phyloP scores from a whole-genome alignment of 306 rosid genomes.

The Inga laurina region DNA sequence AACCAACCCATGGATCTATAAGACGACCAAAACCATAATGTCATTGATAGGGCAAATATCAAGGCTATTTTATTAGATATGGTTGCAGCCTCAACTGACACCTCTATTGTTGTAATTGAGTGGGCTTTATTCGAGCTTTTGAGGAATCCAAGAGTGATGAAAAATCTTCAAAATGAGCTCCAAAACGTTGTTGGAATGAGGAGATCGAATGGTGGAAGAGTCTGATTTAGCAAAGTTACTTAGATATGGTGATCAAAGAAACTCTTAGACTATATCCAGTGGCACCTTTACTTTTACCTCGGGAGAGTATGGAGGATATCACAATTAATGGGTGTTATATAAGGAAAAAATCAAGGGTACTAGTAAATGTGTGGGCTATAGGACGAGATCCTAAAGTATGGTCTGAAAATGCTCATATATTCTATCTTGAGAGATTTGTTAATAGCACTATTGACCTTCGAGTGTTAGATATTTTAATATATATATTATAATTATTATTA shows the following conservation, averaged over 20 bases:
- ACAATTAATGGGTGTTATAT: slow-evolving; percentile 28
- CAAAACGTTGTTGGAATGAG: slow-evolving; percentile 6
- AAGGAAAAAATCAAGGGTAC: neutral
- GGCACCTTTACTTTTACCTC: slow-evolving; percentile 17
- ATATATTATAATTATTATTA: too few relatives aligned
- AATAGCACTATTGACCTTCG: neutral
- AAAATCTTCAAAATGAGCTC: slow-evolving; percentile 21
- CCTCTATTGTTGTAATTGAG: neutral
- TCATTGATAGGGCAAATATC: neutral
- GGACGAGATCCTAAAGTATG: slow-evolving; percentile 27
- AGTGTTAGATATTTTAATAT: too few relatives aligned
- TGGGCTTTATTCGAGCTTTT: slow-evolving; percentile 38
- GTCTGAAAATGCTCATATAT: slow-evolving; percentile 25
- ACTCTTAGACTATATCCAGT: slow-evolving; percentile 24
- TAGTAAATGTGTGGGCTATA: slow-evolving; percentile 23
- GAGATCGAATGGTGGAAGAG: slow-evolving; percentile 38
- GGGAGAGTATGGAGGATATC: slow-evolving; percentile 9
- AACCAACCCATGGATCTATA: neutral
- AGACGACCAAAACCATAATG: neutral
- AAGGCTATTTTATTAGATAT: slow-evolving; percentile 38
- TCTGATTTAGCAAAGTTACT: slow-evolving; percentile 16
- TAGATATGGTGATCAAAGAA: slow-evolving; percentile 37
- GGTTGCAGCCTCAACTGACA: slow-evolving; percentile 15
- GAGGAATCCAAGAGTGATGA: slow-evolving; percentile 31
- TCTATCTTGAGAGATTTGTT: slow-evolving; percentile 27